Evolutionary conservation across 2,329 filamentous ascomycete species (phyloP).

Genomic region (Immersiporthe knoxdaviesiana): DNA sequence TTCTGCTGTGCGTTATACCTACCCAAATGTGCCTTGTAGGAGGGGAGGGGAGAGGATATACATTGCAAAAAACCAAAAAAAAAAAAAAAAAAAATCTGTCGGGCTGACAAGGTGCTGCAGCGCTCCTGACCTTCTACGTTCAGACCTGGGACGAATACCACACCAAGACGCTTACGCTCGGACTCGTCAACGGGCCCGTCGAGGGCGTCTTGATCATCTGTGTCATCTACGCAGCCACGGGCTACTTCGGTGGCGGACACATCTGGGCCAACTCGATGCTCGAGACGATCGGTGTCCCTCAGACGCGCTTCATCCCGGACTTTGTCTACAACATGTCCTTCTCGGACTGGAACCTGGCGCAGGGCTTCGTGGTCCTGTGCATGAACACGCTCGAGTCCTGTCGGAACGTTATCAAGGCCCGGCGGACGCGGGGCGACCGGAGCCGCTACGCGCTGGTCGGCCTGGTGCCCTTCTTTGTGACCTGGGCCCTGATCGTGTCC

Average conservation of each 20-base stretch:
- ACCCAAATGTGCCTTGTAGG: conserved; percentile 11
- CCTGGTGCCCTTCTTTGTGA: conserved; percentile 76
- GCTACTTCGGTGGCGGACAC: conserved; percentile 80
- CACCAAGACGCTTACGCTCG: conserved; percentile 91
- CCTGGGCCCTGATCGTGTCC: conserved; percentile 75
- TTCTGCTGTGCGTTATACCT: conserved; percentile 69
- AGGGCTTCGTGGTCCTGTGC: conserved; percentile 78
- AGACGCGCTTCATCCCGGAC: conserved; percentile 67
- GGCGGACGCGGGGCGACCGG: conserved; percentile 72
- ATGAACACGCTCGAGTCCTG: conserved; percentile 83
- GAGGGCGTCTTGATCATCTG: conserved; percentile 89
- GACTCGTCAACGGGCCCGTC: conserved; percentile 90
- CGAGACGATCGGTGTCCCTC: conserved; percentile 68
- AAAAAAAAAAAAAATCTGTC: too few species aligned
- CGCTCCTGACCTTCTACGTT: conserved; percentile 93
- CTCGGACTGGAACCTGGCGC: conserved; percentile 90
- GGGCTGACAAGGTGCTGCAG: conserved; percentile 44
- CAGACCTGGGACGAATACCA: conserved; percentile 99
- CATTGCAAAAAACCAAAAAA: too few species aligned
- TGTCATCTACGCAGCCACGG: conserved; percentile 80
- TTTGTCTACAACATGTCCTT: conserved; percentile 78
- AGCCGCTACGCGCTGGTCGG: conserved; percentile 78
- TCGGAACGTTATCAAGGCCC: conserved; percentile 81
- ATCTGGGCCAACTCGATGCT: conserved; percentile 92
- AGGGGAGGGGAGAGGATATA: background rate